phyloP scores from a whole-genome alignment of 768 basidiomycete species.

The Kwoniella sp. region DNA sequence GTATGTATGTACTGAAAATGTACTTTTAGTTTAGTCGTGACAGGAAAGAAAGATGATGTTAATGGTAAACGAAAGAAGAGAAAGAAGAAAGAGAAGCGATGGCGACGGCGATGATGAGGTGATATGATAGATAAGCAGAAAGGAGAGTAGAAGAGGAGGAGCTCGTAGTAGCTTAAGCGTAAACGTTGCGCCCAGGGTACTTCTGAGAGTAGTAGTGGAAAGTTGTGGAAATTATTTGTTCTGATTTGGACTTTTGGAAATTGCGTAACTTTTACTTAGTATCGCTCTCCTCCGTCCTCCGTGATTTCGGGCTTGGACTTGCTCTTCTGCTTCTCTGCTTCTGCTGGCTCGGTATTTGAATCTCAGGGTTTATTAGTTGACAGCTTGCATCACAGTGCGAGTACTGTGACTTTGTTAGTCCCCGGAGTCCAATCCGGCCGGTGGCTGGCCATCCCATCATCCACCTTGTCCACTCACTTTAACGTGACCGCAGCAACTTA shows the following conservation, averaged over 20 bases:
- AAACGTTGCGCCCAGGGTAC: too few relatives aligned
- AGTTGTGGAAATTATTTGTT: slow-evolving; percentile 12
- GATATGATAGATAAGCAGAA: background rate
- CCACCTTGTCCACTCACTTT: too few relatives aligned
- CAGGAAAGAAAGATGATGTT: slow-evolving; percentile 9
- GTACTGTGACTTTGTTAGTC: background rate
- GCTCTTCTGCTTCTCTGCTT: too few relatives aligned
- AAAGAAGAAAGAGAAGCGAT: slow-evolving; percentile 1
- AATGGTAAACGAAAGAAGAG: slow-evolving; percentile 8
- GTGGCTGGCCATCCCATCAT: too few relatives aligned
- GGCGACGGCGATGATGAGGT: background rate
- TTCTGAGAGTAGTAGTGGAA: too few relatives aligned
- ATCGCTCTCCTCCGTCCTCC: slow-evolving; percentile 5
- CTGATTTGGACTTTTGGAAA: too few relatives aligned
- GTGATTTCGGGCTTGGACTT: background rate
- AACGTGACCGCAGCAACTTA: too few relatives aligned
- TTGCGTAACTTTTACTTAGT: slow-evolving; percentile 1
- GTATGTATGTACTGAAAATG: background rate
- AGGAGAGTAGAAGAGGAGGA: background rate
- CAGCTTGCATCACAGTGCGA: background rate
- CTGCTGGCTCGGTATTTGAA: background rate
- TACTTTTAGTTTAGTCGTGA: slow-evolving; percentile 10
- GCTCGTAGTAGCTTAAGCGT: slow-evolving; percentile 4
- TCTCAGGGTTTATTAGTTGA: background rate
- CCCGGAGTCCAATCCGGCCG: too few relatives aligned